Evolutionary conservation across 2,329 filamentous ascomycete species (phyloP).

Genomic region (Monilinia fructigena): DNA sequence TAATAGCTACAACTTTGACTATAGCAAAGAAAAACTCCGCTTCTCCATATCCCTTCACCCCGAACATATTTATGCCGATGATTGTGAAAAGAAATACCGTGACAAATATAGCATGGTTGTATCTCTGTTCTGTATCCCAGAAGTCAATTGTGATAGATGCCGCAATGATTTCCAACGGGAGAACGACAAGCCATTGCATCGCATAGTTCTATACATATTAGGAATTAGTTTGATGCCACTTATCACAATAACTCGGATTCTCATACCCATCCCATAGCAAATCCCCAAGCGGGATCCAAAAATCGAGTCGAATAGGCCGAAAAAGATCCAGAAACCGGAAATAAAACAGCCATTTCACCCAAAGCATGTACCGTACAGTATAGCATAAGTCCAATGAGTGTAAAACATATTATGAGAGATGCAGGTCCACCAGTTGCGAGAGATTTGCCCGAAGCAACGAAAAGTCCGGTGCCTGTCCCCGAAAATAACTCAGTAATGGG

Average conservation of each 20-base stretch:
- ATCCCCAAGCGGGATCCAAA: constrained; percentile 89
- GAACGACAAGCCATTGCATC: constrained; percentile 79
- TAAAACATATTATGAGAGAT: constrained; percentile 73
- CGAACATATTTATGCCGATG: constrained; percentile 80
- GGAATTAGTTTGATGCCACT: constrained; percentile 22
- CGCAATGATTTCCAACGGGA: constrained; percentile 84
- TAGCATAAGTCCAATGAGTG: constrained; percentile 79
- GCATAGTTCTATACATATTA: constrained; percentile 60
- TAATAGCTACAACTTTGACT: constrained; percentile 80
- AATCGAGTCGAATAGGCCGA: constrained; percentile 90
- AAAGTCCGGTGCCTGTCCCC: constrained; percentile 69
- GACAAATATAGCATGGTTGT: constrained; percentile 75
- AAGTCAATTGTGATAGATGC: constrained; percentile 81
- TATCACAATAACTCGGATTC: neutral
- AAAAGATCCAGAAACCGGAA: constrained; percentile 89
- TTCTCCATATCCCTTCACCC: constrained; percentile 85
- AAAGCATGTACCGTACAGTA: constrained; percentile 90
- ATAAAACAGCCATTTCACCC: constrained; percentile 86
- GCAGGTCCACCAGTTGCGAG: constrained; percentile 73
- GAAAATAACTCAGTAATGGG: neutral
- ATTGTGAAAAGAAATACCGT: constrained; percentile 77
- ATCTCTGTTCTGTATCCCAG: constrained; percentile 57
- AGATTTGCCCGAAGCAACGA: constrained; percentile 77
- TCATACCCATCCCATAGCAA: constrained; percentile 79
- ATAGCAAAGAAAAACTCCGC: constrained; percentile 86